These are phyloP conservation scores for Cladosporium sp. DNA, from an alignment of 2,329 filamentous ascomycete genomes.

Conservation along the genomic window DNA sequence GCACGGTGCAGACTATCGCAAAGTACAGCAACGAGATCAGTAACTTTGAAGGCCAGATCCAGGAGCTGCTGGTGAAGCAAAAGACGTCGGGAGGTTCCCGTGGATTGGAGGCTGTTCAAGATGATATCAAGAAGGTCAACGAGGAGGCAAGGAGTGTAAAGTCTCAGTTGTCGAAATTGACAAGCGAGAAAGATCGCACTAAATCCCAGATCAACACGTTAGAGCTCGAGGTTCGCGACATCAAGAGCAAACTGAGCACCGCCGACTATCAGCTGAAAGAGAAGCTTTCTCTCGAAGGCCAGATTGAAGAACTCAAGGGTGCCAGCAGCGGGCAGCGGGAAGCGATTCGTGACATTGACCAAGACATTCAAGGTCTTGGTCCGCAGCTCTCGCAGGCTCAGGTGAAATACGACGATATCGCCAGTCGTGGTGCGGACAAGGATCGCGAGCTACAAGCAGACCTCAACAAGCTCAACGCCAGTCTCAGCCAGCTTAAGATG, in stretches of 20 bases:
- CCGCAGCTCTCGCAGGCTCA: slow-evolving; percentile 74
- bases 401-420: slow-evolving; percentile 70
- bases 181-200: slow-evolving; percentile 65
- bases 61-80: slow-evolving; percentile 71
- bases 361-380: slow-evolving; percentile 67
- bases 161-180: slow-evolving; percentile 60
- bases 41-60: slow-evolving; percentile 68
- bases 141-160: slow-evolving; percentile 66
- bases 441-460: slow-evolving; percentile 69
- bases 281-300: slow-evolving; percentile 65
- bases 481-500: slow-evolving; percentile 70
- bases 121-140: slow-evolving; percentile 62
- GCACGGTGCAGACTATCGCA: slow-evolving; percentile 70
- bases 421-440: slow-evolving; percentile 64
- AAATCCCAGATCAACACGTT: slow-evolving; percentile 62
- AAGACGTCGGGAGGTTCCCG: slow-evolving; percentile 61
- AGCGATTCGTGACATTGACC: slow-evolving; percentile 64
- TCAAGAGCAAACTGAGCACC: slow-evolving; percentile 66
- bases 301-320: slow-evolving; percentile 69
- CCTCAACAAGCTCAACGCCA: slow-evolving; percentile 67
- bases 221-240: slow-evolving; percentile 73
- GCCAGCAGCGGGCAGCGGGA: slow-evolving; percentile 66
- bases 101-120: slow-evolving; percentile 79
- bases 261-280: slow-evolving; percentile 74
- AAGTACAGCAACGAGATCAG: slow-evolving; percentile 69